Base-by-base conservation (phyloP, 495 filamentous ascomycete genomes). In the Penicillium psychrofluorescens region DNA sequence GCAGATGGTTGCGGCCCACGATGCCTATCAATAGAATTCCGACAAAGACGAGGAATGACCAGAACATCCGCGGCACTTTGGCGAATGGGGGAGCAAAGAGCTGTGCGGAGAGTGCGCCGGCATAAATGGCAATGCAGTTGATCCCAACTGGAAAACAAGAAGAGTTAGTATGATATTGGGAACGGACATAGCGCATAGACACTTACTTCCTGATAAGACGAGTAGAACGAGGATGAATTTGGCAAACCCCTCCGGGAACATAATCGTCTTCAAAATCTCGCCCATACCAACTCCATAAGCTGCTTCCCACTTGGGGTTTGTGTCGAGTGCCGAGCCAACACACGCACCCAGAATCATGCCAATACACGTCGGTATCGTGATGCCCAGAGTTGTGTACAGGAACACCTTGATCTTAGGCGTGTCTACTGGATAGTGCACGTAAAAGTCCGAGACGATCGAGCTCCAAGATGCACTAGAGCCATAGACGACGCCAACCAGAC, bases 401-500 rank as follows among this genome's bases (percentile, higher is more conserved):
- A 81, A 84, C 13, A 82, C 64, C 47, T 74, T 79, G 37, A 64
- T 51, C 38, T 68, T 66, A 13, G 66, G 61, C 7, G 72, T 76
- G 15, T 69, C 58, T 39, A 65, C 68, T 0, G 79, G 79, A 48
- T 81, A 82, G 33, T 81, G 70, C 7, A 78, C 76, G 51, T 82
- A 83, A 51, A 76, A 84, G 50, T 84, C 81, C 0, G 71, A 70
- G 0, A 74, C 77, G 35, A 81, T 77, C 6, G 79, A 77, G 16
- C 68, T 70, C 77, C 81, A 79, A 30, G 72, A 78, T 1, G 71
- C 74, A n/a, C 73, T 74, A 5, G 71, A 76, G 14, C 75, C 76
- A 53, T 80, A 83, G 38, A 78, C 60, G 44, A 83, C 68, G 38
- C 72, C 63, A 15, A 81, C 58, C 44, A 80, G 61, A 30, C 56